Evolutionary conservation across 306 rosid genomes (phyloP).

Genomic region (Pterocarpus santalinus): DNA sequence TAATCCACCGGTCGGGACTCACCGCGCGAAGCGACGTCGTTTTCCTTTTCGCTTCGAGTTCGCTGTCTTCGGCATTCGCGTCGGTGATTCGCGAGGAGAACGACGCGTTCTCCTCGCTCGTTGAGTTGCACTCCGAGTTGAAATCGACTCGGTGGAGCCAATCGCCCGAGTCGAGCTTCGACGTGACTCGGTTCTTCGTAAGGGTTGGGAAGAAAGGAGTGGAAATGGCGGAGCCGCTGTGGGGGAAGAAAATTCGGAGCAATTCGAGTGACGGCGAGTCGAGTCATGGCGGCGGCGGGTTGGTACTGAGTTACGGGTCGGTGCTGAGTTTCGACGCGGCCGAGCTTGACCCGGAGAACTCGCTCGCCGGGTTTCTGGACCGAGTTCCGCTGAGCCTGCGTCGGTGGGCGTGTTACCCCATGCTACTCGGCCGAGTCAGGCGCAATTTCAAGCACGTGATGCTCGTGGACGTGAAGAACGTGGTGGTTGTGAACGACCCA

Average conservation of each 20-base stretch:
- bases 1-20: constrained; percentile 74
- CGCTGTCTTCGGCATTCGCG: constrained; percentile 44
- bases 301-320: constrained; percentile 73
- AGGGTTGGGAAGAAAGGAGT: constrained; percentile 30
- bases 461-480: constrained; percentile 64
- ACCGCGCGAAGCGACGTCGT: constrained; percentile 72
- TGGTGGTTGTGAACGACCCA: constrained; percentile 65
- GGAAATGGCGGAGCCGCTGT: constrained; percentile 59
- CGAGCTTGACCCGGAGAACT: constrained; percentile 92
- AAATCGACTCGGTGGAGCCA: constrained; percentile 50
- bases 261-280: constrained; percentile 3
- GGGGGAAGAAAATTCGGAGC: constrained; percentile 63
- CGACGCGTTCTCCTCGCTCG: constrained; percentile 59
- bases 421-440: constrained; percentile 86
- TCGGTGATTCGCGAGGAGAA: constrained; percentile 64
- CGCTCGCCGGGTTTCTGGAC: constrained; percentile 81
- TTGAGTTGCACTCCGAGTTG: constrained; percentile 39
- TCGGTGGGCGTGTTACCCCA: constrained; percentile 91
- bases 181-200: constrained; percentile 51
- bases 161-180: constrained; percentile 53
- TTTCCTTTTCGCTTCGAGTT: constrained; percentile 63
- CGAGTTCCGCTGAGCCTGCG: constrained; percentile 67
- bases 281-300: background rate
- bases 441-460: constrained; percentile 73
- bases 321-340: constrained; percentile 75